These are phyloP conservation scores for Lenwebbia sp. DNA, from an alignment of 345 rosid species.

Conservation along the genomic window DNA sequence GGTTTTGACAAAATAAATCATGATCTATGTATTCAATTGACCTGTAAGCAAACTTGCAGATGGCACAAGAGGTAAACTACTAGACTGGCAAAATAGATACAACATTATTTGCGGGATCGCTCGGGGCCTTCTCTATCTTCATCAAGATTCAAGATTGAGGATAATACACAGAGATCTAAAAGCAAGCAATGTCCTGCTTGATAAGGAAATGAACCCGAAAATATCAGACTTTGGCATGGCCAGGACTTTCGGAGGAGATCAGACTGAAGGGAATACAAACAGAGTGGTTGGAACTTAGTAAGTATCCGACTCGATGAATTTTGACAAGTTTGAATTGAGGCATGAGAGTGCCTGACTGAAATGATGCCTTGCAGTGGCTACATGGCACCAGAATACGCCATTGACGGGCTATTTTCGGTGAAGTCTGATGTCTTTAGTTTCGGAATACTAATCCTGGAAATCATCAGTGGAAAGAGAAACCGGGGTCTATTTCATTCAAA, in stretches of 20 bases:
- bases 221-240: conserved; percentile 30
- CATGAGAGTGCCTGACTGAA: neutral
- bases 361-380: conserved; percentile 13
- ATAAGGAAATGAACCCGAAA: conserved; percentile 20
- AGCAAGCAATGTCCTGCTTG: conserved; percentile 28
- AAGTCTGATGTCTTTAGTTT: conserved; percentile 37
- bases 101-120: conserved; percentile 25
- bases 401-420: conserved; percentile 23
- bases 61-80: conserved; percentile 1
- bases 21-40: neutral
- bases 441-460: conserved; percentile 26
- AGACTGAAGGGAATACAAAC: conserved; percentile 16
- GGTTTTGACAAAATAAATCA: neutral
- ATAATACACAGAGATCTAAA: conserved; percentile 29
- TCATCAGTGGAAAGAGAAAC: conserved; percentile 20
- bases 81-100: conserved; percentile 25
- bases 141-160: conserved; percentile 27
- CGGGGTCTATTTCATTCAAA: conserved; percentile 18
- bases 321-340: neutral
- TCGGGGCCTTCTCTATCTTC: conserved; percentile 31
- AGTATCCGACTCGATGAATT: neutral
- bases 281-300: conserved; percentile 33
- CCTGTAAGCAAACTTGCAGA: conserved; percentile 3
- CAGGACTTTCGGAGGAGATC: conserved; percentile 20
- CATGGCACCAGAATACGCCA: conserved; percentile 32